Evolutionary conservation across 495 filamentous ascomycete genomes (phyloP), one percentile per base, ranked within the genome.

Genomic region (Lasiosphaeris hirsuta): DNA sequence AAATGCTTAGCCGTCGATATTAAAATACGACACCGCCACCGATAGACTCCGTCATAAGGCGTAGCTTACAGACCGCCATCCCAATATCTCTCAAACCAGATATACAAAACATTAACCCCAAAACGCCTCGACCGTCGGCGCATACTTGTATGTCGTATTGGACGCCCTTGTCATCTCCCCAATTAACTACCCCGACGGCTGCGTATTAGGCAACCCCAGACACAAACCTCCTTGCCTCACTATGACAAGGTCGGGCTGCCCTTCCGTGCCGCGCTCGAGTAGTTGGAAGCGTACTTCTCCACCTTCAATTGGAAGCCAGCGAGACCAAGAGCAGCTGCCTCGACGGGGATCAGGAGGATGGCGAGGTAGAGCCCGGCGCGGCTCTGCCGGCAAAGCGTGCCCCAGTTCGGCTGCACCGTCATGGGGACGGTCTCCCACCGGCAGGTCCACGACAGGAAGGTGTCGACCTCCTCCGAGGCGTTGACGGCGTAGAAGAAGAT

Each of bases 401-500:
- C 69, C 68, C 76, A 84, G 59, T 77, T 68, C 42, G 81, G 81
- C 62, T 69, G 59, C 38, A 67, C 44, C 15, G 47, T 48, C 80
- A 82, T 82, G 57, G 63, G 61, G 30, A 80, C 60, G 39, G 64
- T 57, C 5, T 61, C 62, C 80, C 80, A 84, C 48, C 77, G 78
- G 68, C 81, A 84, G 23, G 72, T 76, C 81, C 81, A 84, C 65
- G 75, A 79, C 63, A 81, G 61, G 33, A 82, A 63, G 39, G 78
- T 78, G 61, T 76, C 75, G 52, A 69, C 65, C 6, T 64, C 69
- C 40, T 63, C 63, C 1, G 79, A 81, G 19, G 74, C 61, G 57
- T 82, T 80, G 69, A 79, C 74, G 46, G 68, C 71, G 59, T 84
- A 84, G 69, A 77, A 82, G 68, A 82, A 78, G 47, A 72, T 64